Conservation (phyloP, 768 basidiomycete species). For the Panellus pusillus region DNA sequence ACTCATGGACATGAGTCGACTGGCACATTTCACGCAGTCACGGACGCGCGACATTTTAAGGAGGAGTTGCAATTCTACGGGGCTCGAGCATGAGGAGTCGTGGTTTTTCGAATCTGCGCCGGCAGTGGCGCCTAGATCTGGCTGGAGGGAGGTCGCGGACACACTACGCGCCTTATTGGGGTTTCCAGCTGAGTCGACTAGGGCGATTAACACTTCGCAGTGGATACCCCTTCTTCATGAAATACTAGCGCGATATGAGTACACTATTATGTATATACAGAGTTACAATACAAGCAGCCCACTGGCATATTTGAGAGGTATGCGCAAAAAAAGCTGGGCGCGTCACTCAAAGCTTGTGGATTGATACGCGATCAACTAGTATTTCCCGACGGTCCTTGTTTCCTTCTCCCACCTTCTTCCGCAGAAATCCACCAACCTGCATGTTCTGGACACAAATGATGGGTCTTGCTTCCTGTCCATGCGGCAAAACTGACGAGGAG, state of each 20-base stretch:
- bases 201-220: background rate
- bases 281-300: background rate
- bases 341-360: background rate
- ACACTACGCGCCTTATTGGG: background rate
- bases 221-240: background rate
- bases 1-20: too few species aligned
- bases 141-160: conserved; percentile 10
- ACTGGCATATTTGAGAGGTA: background rate
- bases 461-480: conserved; percentile 12
- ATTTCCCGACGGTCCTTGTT: conserved; percentile 3
- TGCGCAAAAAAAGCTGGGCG: conserved; percentile 2
- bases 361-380: conserved; percentile 11
- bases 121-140: background rate
- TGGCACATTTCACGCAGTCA: too few species aligned
- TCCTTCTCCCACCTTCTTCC: conserved; percentile 1
- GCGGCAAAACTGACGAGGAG: conserved; percentile 25
- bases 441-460: conserved; percentile 56
- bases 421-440: conserved; percentile 24
- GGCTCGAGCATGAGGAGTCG: conserved; percentile 4
- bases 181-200: background rate
- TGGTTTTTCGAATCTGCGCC: conserved; percentile 5
- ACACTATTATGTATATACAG: too few species aligned
- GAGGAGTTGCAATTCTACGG: background rate
- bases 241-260: too few species aligned
- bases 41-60: too few species aligned